Conservation (phyloP, 495 filamentous ascomycete species). For the Podospora fimiseda region DNA sequence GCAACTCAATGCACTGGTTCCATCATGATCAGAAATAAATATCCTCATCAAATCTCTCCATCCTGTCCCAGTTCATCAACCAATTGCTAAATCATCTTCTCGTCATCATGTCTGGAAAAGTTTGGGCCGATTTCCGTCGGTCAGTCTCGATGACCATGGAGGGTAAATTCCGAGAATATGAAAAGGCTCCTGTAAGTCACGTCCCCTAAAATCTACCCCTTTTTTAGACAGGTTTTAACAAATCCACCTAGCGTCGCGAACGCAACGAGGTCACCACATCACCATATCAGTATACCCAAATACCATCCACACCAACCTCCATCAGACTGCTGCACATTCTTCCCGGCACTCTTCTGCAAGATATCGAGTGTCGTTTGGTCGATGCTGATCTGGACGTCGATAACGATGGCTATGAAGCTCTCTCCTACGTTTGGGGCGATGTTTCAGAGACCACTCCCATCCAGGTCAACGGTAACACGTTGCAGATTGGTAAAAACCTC, state of each 20-base stretch:
- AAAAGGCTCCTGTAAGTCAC: no score
- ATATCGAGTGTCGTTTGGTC: constrained; percentile 8
- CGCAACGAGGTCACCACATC: neutral
- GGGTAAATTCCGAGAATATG: no score
- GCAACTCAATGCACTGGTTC: no score
- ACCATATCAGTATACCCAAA: constrained; percentile 1
- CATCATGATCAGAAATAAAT: no score
- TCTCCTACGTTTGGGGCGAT: constrained; percentile 33
- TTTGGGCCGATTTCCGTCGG: no score
- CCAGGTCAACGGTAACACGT: constrained; percentile 1
- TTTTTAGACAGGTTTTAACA: no score
- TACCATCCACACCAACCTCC: neutral
- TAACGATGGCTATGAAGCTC: constrained; percentile 17
- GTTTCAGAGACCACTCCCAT: neutral
- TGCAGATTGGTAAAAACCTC: constrained; percentile 7
- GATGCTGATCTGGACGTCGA: constrained; percentile 1
- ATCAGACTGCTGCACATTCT: constrained; percentile 7
- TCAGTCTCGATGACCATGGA: no score
- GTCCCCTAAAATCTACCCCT: no score
- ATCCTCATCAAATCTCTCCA: no score
- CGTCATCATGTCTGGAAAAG: no score
- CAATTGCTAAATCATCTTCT: no score
- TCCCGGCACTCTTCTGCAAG: constrained; percentile 1
- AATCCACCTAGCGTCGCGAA: neutral
- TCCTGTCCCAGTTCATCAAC: no score